Base-by-base conservation (phyloP, 345 rosid species). In the Sisymbrium irio region DNA sequence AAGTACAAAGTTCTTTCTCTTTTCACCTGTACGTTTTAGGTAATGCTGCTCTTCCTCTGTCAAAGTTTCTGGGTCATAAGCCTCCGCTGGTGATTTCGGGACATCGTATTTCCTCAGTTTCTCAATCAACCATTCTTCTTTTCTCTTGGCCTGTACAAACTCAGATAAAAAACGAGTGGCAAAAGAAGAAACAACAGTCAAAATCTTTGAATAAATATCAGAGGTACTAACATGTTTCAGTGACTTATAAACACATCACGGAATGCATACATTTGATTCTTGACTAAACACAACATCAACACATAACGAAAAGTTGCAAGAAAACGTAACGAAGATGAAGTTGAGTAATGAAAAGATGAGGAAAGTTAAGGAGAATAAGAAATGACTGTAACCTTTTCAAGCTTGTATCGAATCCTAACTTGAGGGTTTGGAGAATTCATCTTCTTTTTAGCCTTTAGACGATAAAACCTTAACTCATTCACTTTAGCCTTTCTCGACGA, bases 371-470 rank as follows among this genome's bases (percentile, higher is more conserved):
- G n/a, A n/a, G n/a, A n/a, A n/a, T n/a, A n/a, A n/a, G n/a, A n/a
- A n/a, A n/a, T n/a, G n/a, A n/a, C n/a, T 41, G 55, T 14, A 71
- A 90, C 97, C 98, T 90, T 94, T 60, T 86, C 96, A 28, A 91
- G 96, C 82, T 89, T 94, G 72, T 94, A 94, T 66, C 86, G 81
- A 62, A 94, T 91, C 82, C 98, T 81, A 62, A 94, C 96, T 88
- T 89, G 95, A 14, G 98, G 98, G 66, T 89, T 93, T 9, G 93
- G 91, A 50, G 98, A 93, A 79, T 91, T 94, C 83, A 87, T 94
- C 91, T 89, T 88, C 92, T 85, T 94, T 77, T 89, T 91, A 46
- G 97, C 95, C 86, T 88, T 89, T 11, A 91, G 82, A 60, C 95
- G 89, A 61, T 88, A 91, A 44, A 89, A 88, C 65, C 88, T 81